phyloP scores from a whole-genome alignment of 352 stramenopile genomes.

The Thalassiosira exigua region DNA sequence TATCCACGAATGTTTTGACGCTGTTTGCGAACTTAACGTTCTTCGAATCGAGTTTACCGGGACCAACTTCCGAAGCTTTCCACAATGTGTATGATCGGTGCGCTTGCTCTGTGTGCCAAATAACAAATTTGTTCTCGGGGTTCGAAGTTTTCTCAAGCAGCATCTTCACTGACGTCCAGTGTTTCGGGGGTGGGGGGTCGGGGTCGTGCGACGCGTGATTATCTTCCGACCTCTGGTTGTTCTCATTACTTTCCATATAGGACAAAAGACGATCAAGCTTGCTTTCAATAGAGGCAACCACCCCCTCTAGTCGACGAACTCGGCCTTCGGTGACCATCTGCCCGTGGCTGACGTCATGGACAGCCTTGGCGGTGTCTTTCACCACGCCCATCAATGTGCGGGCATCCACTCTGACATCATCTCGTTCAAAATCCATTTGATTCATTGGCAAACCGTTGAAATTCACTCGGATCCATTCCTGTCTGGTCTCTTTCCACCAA shows the following conservation, averaged over 20 bases:
- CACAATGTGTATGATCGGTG: background rate
- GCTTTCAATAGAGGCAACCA: no score
- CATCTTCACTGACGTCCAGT: background rate
- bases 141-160: background rate
- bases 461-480: no score
- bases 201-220: background rate
- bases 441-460: no score
- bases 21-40: background rate
- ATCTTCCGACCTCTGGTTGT: background rate
- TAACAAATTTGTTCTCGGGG: background rate
- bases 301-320: no score
- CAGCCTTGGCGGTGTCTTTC: no score
- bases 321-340: no score
- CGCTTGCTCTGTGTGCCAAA: background rate
- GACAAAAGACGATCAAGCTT: no score
- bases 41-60: background rate
- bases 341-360: no score
- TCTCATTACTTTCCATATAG: background rate
- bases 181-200: background rate
- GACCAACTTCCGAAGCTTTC: background rate
- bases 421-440: no score
- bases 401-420: no score
- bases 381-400: no score
- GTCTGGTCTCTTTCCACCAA: no score
- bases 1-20: background rate